A percentile compares a stretch with the other conserved stretches of the same genome.
Conservation (phyloP, 257 asterid species). For the Solanum virginianum region DNA sequence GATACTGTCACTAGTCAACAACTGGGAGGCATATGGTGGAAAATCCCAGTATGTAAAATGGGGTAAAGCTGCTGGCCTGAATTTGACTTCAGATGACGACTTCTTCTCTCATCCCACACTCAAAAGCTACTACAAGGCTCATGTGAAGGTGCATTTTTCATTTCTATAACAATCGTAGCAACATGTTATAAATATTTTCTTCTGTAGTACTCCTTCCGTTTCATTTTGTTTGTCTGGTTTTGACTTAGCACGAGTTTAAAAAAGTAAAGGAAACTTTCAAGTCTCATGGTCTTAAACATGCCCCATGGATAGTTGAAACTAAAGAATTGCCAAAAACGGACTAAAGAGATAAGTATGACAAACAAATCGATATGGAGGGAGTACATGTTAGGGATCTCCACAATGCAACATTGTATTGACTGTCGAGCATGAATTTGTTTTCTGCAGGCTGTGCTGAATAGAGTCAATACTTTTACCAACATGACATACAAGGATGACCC, state of each 20-base stretch:
- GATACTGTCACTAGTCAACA: conserved; percentile 66
- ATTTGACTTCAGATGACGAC: conserved; percentile 78
- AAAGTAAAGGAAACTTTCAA: neutral
- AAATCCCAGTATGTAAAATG: conserved; percentile 90
- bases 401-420: neutral
- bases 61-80: conserved; percentile 82
- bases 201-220: neutral
- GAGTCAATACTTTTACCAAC: conserved; percentile 66
- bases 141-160: conserved; percentile 40
- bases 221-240: neutral
- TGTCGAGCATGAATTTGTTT: neutral
- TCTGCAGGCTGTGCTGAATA: conserved; percentile 50
- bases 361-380: no score
- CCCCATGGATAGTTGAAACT: no score
- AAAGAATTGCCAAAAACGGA: no score
- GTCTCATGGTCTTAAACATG: neutral
- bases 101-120: conserved; percentile 76
- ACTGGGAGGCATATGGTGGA: conserved; percentile 96
- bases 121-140: conserved; percentile 65
- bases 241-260: neutral
- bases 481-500: conserved; percentile 85
- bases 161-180: neutral
- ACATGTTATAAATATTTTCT: neutral
- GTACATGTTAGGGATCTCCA: neutral
- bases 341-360: no score